Conservation (phyloP, 2,329 filamentous ascomycete genomes). For the Stylonectria norvegica region DNA sequence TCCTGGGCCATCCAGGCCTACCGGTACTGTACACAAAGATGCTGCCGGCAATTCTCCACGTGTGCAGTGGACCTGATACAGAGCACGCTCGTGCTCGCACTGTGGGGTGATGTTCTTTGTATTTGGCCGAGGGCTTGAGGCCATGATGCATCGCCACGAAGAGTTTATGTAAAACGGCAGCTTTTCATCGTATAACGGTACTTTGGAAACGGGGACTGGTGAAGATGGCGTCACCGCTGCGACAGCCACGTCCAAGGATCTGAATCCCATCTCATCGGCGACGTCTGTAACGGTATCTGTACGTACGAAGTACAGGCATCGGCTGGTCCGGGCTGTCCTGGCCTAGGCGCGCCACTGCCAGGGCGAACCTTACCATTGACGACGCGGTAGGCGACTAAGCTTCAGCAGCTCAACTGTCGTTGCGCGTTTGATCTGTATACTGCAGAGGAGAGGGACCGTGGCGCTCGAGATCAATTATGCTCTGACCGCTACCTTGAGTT, state of each 20-base stretch:
- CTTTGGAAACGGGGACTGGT: neutral
- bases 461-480: neutral
- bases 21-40: too few species aligned
- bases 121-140: neutral
- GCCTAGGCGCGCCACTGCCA: neutral
- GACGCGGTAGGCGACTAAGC: too few species aligned
- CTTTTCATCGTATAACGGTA: too few species aligned
- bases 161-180: too few species aligned
- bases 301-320: constrained; percentile 5
- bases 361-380: neutral
- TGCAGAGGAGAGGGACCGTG: too few species aligned
- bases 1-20: too few species aligned
- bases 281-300: constrained; percentile 16
- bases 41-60: too few species aligned
- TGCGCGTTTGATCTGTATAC: too few species aligned
- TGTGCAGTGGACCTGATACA: too few species aligned
- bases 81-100: neutral
- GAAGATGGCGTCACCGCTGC: constrained; percentile 25
- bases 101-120: neutral
- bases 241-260: constrained; percentile 17
- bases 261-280: constrained; percentile 10
- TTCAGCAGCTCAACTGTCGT: too few species aligned
- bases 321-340: constrained; percentile 3
- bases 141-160: neutral
- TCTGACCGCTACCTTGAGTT: too few species aligned